These are phyloP conservation scores for Agrostemma githago DNA, from an alignment of 148 eudicot species.

Conservation along the genomic window DNA sequence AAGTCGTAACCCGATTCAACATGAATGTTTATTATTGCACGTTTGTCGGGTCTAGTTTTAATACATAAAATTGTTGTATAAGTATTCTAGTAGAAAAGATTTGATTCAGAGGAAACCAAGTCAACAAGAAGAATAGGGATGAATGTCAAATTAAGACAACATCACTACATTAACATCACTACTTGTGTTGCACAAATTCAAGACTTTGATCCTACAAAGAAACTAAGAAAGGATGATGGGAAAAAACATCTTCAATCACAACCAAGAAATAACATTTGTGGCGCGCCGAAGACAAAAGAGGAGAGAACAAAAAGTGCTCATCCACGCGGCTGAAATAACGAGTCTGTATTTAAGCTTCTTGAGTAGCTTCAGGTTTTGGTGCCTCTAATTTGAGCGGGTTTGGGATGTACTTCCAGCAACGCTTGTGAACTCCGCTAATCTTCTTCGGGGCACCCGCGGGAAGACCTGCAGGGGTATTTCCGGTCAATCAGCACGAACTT, in stretches of 20 bases:
- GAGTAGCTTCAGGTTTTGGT: neutral
- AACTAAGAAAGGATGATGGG: neutral
- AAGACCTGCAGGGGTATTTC: constrained; percentile 41
- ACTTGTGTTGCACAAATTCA: neutral
- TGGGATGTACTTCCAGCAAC: constrained; percentile 82
- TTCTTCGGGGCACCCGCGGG: constrained; percentile 74
- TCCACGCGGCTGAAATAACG: neutral
- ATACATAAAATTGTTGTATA: neutral
- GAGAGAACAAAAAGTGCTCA: neutral
- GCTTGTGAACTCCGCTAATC: constrained; percentile 94
- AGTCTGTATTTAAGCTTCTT: neutral
- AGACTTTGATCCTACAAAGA: neutral
- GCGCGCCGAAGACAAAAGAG: neutral
- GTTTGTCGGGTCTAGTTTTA: no score
- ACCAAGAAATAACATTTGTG: neutral
- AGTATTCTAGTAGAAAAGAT: neutral
- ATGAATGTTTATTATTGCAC: no score
- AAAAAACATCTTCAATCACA: neutral
- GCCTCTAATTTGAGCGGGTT: constrained; percentile 19
- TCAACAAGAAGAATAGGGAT: neutral
- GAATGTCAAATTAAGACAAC: neutral
- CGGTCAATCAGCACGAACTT: neutral
- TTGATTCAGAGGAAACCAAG: neutral
- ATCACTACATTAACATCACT: neutral
- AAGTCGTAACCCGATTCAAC: no score